Evolutionary conservation across 176 grass and related monocot genomes (phyloP).

Genomic region (Aegilops bicornis): DNA sequence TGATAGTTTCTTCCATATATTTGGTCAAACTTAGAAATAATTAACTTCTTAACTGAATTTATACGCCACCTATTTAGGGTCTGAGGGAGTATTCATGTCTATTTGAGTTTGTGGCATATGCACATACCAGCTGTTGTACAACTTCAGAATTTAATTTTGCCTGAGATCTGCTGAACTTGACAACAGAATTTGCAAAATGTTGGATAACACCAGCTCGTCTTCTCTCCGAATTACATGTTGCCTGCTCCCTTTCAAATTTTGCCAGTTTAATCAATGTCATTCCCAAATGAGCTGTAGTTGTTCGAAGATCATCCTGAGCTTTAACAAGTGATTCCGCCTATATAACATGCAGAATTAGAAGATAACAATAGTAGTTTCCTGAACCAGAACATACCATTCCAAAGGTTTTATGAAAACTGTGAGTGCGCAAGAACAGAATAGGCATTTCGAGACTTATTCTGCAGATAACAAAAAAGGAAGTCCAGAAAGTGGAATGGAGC

Average conservation of each 20-base stretch:
- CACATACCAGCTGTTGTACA: conserved; percentile 74
- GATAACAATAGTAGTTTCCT: background rate
- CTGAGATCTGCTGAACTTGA: conserved; percentile 83
- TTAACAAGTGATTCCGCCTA: conserved; percentile 85
- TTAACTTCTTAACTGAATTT: too few species aligned
- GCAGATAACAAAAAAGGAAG: background rate
- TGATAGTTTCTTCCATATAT: too few species aligned
- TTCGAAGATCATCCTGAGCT: conserved; percentile 67
- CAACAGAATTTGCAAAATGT: conserved; percentile 59
- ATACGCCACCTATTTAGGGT: too few species aligned
- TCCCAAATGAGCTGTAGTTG: conserved; percentile 76
- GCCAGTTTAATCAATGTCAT: conserved; percentile 79
- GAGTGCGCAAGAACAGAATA: background rate
- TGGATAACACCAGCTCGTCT: conserved; percentile 57
- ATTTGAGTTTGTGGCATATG: conserved; percentile 1
- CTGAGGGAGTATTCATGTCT: background rate
- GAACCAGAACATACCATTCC: background rate
- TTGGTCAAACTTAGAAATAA: too few species aligned
- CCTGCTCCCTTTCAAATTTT: conserved; percentile 82
- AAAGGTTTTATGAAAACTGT: background rate
- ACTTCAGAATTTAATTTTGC: conserved; percentile 69
- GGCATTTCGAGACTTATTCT: background rate
- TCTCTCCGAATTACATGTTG: conserved; percentile 54
- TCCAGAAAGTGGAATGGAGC: background rate
- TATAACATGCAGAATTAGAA: conserved; percentile 29